Percentiles rank a stretch among this genome's conserved stretches.
phyloP scores from a whole-genome alignment of 2,329 filamentous ascomycete genomes.

The Aspergillus floridensis region DNA sequence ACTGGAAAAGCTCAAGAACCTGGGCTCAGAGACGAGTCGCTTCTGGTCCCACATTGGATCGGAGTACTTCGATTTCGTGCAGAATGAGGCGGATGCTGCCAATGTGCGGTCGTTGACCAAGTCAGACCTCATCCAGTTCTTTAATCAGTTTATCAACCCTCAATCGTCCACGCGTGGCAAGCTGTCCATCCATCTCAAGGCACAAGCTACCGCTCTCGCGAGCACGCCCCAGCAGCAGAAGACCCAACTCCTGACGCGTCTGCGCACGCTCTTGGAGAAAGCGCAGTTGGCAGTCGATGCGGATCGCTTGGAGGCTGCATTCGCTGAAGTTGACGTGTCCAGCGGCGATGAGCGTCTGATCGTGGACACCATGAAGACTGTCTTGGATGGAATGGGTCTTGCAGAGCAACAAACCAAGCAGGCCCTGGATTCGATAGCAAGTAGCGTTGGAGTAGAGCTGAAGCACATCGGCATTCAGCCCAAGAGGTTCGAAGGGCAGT shows the following conservation, averaged over 20 bases:
- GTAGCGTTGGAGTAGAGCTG: slow-evolving; percentile 47
- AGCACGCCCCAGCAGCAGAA: slow-evolving; percentile 44
- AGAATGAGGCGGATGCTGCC: slow-evolving; percentile 74
- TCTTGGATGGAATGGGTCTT: slow-evolving; percentile 51
- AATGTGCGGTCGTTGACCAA: slow-evolving; percentile 74
- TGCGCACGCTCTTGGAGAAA: slow-evolving; percentile 48
- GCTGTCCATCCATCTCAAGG: slow-evolving; percentile 76
- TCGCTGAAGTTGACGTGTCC: slow-evolving; percentile 48
- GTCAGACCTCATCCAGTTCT: slow-evolving; percentile 76
- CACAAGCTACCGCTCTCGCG: slow-evolving; percentile 59
- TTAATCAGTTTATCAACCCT: slow-evolving; percentile 70
- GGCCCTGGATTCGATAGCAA: slow-evolving; percentile 51
- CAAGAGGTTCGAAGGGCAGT: slow-evolving; percentile 36
- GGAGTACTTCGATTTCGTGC: slow-evolving; percentile 87
- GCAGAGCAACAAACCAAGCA: slow-evolving; percentile 49
- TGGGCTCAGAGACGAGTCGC: slow-evolving; percentile 76
- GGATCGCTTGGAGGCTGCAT: slow-evolving; percentile 41
- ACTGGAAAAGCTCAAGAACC: slow-evolving; percentile 87
- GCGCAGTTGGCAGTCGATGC: slow-evolving; percentile 47
- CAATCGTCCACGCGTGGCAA: slow-evolving; percentile 73
- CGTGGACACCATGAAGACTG: slow-evolving; percentile 50
- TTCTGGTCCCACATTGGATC: slow-evolving; percentile 83
- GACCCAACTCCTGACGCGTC: slow-evolving; percentile 41
- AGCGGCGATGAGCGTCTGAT: slow-evolving; percentile 51
- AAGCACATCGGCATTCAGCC: slow-evolving; percentile 45